These are phyloP conservation scores for Daldinia loculata DNA, from an alignment of 495 filamentous ascomycete species.

Conservation along the genomic window DNA sequence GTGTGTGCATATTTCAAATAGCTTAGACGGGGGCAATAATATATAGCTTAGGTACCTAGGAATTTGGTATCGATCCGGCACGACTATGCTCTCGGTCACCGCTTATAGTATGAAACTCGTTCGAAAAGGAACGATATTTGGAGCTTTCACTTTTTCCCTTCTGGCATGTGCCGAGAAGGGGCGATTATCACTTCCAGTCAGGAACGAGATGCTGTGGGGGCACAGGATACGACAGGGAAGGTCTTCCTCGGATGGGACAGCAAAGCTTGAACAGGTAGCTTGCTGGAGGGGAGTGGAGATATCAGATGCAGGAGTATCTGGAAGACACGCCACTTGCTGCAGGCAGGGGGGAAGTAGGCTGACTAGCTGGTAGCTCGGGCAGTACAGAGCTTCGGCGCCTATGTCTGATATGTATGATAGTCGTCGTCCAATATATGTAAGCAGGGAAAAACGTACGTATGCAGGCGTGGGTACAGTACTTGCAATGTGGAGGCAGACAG, in stretches of 20 bases:
- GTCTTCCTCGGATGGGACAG: constrained; percentile 16
- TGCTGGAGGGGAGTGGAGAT: constrained; percentile 28
- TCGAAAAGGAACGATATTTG: background rate
- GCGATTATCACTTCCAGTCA: constrained; percentile 38
- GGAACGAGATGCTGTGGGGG: constrained; percentile 35
- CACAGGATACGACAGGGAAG: background rate
- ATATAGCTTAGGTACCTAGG: background rate
- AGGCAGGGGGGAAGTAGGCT: constrained; percentile 14
- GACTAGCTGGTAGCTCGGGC: constrained; percentile 18
- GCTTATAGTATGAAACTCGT: background rate
- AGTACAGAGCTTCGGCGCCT: constrained; percentile 23
- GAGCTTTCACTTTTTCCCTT: background rate
- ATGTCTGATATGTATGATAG: constrained; percentile 12
- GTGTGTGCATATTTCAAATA: constrained; percentile 30
- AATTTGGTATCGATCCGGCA: background rate
- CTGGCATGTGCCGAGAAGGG: constrained; percentile 21
- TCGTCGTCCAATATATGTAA: constrained; percentile 5
- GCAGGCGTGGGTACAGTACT: constrained; percentile 15
- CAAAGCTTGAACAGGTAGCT: constrained; percentile 10
- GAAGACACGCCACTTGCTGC: constrained; percentile 30
- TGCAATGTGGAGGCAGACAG: constrained; percentile 14
- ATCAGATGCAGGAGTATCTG: constrained; percentile 40
- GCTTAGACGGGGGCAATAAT: constrained; percentile 32
- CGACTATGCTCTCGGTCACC: background rate
- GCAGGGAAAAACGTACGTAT: constrained; percentile 10